These are phyloP conservation scores for Coemansia sp. DNA, from an alignment of 192 early-diverging fungal species.

Conservation along the genomic window DNA sequence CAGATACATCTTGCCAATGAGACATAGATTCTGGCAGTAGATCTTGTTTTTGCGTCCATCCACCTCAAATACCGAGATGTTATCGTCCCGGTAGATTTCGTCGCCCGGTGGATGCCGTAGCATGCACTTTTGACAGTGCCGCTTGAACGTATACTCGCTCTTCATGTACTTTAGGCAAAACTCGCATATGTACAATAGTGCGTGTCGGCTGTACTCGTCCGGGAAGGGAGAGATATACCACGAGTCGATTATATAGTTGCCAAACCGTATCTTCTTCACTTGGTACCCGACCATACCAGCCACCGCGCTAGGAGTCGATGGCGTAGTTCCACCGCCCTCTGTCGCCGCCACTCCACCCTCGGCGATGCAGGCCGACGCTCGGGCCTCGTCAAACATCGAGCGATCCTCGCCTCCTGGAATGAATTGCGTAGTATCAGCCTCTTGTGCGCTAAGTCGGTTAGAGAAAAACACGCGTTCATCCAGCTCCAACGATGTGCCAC, in stretches of 20 bases:
- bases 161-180: slow-evolving; percentile 99
- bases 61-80: slow-evolving; percentile 91
- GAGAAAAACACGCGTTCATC: slow-evolving; percentile 42
- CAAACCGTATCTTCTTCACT: slow-evolving; percentile 73
- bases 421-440: slow-evolving; percentile 61
- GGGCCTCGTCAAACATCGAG: slow-evolving; percentile 59
- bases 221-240: slow-evolving; percentile 98
- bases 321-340: slow-evolving; percentile 20
- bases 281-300: slow-evolving; percentile 38
- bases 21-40: slow-evolving; percentile 97
- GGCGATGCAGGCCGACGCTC: slow-evolving; percentile 38
- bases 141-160: slow-evolving; percentile 75
- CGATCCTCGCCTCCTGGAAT: slow-evolving; percentile 62
- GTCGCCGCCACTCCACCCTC: slow-evolving; percentile 13
- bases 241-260: slow-evolving; percentile 82
- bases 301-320: slow-evolving; percentile 29
- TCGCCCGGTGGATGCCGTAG: slow-evolving; percentile 91
- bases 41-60: slow-evolving; percentile 97
- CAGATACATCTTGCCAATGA: slow-evolving; percentile 95
- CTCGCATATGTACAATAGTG: slow-evolving; percentile 90
- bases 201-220: slow-evolving; percentile 89
- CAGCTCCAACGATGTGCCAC: not conserved
- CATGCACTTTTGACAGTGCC: slow-evolving; percentile 87
- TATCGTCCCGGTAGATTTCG: slow-evolving; percentile 93
- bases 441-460: slow-evolving; percentile 54